Conservation (phyloP, 108 stramenopile genomes). For the Phaeodactylum tricornutum region DNA sequence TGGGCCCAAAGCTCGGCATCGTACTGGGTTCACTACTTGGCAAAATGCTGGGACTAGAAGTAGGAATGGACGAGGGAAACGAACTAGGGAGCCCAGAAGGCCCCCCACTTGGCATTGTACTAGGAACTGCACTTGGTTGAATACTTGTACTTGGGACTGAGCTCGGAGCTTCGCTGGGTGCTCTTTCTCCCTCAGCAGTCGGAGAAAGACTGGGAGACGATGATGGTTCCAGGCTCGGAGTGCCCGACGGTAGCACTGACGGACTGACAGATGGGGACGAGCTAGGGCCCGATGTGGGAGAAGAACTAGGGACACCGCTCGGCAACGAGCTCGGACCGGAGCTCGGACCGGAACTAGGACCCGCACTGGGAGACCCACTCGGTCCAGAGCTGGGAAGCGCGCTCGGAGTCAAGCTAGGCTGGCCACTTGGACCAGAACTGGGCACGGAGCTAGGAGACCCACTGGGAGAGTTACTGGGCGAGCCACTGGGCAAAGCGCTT, state of each 20-base stretch:
- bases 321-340: background rate
- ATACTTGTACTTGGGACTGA: background rate
- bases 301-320: background rate
- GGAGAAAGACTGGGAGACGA: background rate
- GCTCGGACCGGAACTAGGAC: background rate
- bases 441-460: background rate
- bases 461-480: conserved; percentile 1
- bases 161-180: conserved; percentile 4
- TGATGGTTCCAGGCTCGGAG: background rate
- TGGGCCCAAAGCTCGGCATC: conserved; percentile 1
- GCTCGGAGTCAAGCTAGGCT: background rate
- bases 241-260: background rate
- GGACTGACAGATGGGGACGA: background rate
- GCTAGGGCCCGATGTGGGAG: background rate
- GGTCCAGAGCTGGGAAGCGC: background rate
- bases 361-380: background rate
- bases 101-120: background rate
- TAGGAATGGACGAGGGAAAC: background rate
- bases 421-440: background rate
- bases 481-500: conserved; percentile 1
- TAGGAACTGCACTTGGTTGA: conserved; percentile 4
- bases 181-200: background rate
- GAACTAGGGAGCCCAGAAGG: background rate
- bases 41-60: background rate
- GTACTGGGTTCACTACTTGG: background rate